phyloP scores from a whole-genome alignment of 2,329 filamentous ascomycete genomes.

The Aspergillus sclerotialis region DNA sequence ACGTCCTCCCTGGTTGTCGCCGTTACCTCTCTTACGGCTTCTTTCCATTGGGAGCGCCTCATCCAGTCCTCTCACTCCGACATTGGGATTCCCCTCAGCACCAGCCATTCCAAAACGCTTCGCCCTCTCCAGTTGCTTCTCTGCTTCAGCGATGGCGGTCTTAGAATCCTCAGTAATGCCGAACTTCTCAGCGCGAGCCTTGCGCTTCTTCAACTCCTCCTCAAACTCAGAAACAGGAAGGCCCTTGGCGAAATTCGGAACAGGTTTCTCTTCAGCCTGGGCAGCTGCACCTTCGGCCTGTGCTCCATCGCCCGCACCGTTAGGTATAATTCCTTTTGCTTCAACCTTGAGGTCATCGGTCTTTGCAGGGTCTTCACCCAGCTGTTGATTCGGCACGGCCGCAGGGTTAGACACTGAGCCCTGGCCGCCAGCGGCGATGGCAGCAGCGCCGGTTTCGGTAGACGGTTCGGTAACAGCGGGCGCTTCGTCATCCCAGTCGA shows the following conservation, averaged over 20 bases:
- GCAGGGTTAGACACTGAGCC: slow-evolving; percentile 31
- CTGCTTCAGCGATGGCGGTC: slow-evolving; percentile 33
- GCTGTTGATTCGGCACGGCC: slow-evolving; percentile 33
- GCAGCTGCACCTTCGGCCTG: slow-evolving; percentile 13
- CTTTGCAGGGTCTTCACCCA: slow-evolving; percentile 30
- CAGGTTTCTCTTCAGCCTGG: slow-evolving; percentile 24
- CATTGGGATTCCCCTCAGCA: slow-evolving; percentile 12
- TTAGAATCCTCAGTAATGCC: slow-evolving; percentile 37
- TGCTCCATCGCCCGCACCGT: slow-evolving; percentile 8
- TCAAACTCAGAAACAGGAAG: slow-evolving; percentile 39
- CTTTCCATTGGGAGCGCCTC: slow-evolving; percentile 38
- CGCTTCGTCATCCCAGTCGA: slow-evolving; percentile 39
- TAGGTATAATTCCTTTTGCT: slow-evolving; percentile 15
- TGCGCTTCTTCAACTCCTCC: slow-evolving; percentile 41
- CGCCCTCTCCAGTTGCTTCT: slow-evolving; percentile 39
- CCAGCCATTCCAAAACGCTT: slow-evolving; percentile 41
- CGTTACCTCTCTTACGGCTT: slow-evolving; percentile 34
- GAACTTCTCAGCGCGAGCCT: slow-evolving; percentile 44
- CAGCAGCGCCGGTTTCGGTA: slow-evolving; percentile 23
- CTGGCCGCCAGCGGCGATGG: slow-evolving; percentile 32
- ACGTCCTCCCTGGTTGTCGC: slow-evolving; percentile 30
- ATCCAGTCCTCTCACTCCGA: slow-evolving; percentile 37
- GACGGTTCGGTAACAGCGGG: slow-evolving; percentile 22
- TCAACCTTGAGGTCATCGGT: slow-evolving; percentile 33
- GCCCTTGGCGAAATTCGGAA: slow-evolving; percentile 34